Percentiles rank a stretch among this genome's conserved stretches.
Conservation (phyloP, 345 rosid genomes). For the Citrus glauca region DNA sequence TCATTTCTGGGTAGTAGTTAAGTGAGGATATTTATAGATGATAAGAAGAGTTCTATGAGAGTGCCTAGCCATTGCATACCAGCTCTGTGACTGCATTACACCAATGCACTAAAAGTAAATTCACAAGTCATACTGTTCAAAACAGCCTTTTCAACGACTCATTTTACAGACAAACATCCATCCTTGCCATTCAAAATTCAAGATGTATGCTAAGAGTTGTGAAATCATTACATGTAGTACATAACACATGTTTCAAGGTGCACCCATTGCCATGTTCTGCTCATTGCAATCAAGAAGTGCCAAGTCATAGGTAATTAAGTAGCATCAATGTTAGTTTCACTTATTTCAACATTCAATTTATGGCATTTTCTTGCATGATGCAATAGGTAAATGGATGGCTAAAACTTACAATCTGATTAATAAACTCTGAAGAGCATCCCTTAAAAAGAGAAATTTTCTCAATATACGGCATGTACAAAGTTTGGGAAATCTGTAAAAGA, state of each 20-base stretch:
- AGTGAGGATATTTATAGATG: neutral
- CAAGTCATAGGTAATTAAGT: neutral
- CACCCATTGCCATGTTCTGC: no score
- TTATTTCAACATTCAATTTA: neutral
- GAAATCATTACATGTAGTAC: neutral
- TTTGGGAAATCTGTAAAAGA: slow-evolving; percentile 61
- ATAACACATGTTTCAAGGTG: neutral
- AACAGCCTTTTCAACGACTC: neutral
- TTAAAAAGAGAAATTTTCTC: slow-evolving; percentile 56
- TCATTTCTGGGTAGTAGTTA: neutral
- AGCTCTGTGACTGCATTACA: neutral
- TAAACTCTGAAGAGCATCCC: slow-evolving; percentile 80
- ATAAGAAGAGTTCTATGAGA: neutral
- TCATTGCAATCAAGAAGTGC: no score
- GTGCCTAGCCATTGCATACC: neutral
- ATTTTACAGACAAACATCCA: neutral
- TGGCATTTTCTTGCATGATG: neutral
- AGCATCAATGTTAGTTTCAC: neutral
- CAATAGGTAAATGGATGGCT: neutral
- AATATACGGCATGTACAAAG: slow-evolving; percentile 56
- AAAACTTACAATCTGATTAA: slow-evolving; percentile 77
- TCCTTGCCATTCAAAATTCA: neutral
- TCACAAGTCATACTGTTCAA: neutral
- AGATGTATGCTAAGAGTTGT: neutral
- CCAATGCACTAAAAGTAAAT: neutral